Conservation (phyloP, 2,329 filamentous ascomycete genomes). For the Delphinella strobiligena region DNA sequence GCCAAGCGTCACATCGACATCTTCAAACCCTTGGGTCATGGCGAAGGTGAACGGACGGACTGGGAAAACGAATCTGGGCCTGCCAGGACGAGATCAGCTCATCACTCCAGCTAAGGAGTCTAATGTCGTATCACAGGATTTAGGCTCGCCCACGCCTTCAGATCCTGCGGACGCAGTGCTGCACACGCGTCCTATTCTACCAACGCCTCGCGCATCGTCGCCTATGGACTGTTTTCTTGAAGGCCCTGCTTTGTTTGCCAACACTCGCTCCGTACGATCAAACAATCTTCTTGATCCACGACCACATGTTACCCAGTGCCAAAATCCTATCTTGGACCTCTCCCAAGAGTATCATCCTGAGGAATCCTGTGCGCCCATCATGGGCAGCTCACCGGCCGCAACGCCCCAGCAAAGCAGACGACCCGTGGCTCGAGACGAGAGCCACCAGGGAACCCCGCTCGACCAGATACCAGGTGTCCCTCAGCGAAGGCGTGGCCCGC, state of each 20-base stretch:
- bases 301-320: not conserved
- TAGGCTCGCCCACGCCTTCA: conserved; percentile 3
- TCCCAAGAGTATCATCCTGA: too few species aligned
- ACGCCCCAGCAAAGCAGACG: too few species aligned
- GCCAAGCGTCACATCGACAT: conserved; percentile 18
- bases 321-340: not conserved
- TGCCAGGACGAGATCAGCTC: not conserved
- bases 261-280: conserved; percentile 1
- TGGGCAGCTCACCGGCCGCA: too few species aligned
- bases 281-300: conserved; percentile 1
- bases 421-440: not conserved
- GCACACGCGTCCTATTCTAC: too few species aligned
- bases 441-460: conserved; percentile 4
- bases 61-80: conserved; percentile 12
- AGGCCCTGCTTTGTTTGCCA: not conserved
- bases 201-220: conserved; percentile 21
- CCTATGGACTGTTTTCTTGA: conserved; percentile 9
- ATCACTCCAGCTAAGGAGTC: conserved; percentile 5
- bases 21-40: conserved; percentile 38
- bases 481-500: conserved; percentile 10
- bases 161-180: too few species aligned
- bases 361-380: too few species aligned
- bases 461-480: conserved; percentile 3
- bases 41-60: conserved; percentile 32
- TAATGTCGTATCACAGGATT: not conserved